Percentiles rank a stretch among this genome's conserved stretches.
Conservation (phyloP, 2,329 filamentous ascomycete species). For the Teratosphaeria pseudoeucalypti region DNA sequence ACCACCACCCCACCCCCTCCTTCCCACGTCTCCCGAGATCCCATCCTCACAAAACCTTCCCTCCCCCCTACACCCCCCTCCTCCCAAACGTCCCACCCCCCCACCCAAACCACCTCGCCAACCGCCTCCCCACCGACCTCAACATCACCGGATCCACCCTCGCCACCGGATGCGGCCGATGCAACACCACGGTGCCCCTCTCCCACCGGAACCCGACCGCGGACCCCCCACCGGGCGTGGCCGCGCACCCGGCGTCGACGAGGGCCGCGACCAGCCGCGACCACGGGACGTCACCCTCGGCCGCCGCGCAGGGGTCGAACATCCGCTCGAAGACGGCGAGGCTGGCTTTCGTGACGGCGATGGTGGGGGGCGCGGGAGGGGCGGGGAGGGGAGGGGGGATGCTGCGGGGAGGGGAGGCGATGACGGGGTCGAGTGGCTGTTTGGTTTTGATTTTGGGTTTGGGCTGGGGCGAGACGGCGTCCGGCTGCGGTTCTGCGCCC, state of each 20-base stretch:
- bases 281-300: constrained; percentile 1
- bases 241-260: constrained; percentile 4
- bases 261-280: constrained; percentile 3
- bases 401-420: no score
- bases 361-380: neutral
- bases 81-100: constrained; percentile 10
- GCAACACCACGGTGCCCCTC: neutral
- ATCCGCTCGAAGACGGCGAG: constrained; percentile 3
- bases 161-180: constrained; percentile 6
- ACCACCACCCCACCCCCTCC: no score
- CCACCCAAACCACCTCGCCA: constrained; percentile 25
- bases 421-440: no score
- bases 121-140: constrained; percentile 15
- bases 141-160: constrained; percentile 6
- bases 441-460: neutral
- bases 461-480: neutral
- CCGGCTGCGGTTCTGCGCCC: neutral
- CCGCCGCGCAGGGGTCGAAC: neutral
- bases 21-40: no score
- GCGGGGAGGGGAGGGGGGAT: no score
- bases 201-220: constrained; percentile 1
- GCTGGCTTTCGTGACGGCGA: neutral
- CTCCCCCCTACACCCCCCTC: constrained; percentile 2
- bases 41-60: no score
- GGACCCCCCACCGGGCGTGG: constrained; percentile 1